Conservation (phyloP, 352 stramenopile genomes). For the Phytophthora megakarya region DNA sequence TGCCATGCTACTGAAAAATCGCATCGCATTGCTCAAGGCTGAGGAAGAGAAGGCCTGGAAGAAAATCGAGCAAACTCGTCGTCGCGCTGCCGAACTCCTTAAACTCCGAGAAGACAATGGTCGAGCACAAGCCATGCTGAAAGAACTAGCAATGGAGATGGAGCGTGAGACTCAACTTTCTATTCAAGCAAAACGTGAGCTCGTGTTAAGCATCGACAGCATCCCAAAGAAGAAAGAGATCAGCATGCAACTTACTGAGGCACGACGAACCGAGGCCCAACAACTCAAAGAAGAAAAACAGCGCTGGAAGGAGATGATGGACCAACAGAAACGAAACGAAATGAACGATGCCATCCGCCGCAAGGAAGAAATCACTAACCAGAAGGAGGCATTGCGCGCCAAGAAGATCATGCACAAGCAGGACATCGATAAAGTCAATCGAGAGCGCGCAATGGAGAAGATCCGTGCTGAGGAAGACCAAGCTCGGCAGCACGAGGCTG, state of each 20-base stretch:
- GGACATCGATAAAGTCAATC: slow-evolving; percentile 77
- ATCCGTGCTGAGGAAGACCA: slow-evolving; percentile 69
- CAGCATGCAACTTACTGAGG: slow-evolving; percentile 68
- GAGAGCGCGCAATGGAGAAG: slow-evolving; percentile 65
- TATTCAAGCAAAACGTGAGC: slow-evolving; percentile 73
- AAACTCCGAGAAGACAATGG: slow-evolving; percentile 73
- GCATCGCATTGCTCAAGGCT: slow-evolving; percentile 79
- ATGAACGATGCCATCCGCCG: slow-evolving; percentile 65
- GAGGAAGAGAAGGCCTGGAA: slow-evolving; percentile 86
- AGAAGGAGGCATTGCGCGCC: slow-evolving; percentile 68
- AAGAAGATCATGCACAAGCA: slow-evolving; percentile 73
- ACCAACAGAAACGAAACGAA: slow-evolving; percentile 71
- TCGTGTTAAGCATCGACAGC: slow-evolving; percentile 81
- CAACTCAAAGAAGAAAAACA: slow-evolving; percentile 88
- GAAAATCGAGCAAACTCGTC: slow-evolving; percentile 86
- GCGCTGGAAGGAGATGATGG: slow-evolving; percentile 69
- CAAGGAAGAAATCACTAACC: slow-evolving; percentile 69
- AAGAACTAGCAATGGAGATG: slow-evolving; percentile 56
- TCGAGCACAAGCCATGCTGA: slow-evolving; percentile 63
- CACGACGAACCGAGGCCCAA: slow-evolving; percentile 61
- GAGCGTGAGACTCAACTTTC: slow-evolving; percentile 72
- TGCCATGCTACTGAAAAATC: slow-evolving; percentile 75
- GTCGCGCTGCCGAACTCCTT: slow-evolving; percentile 68
- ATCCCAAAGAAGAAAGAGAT: slow-evolving; percentile 84
- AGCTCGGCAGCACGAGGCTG: slow-evolving; percentile 56